These are phyloP conservation scores for Xylaria sp. DNA, from an alignment of 2,329 filamentous ascomycete genomes.

Conservation along the genomic window DNA sequence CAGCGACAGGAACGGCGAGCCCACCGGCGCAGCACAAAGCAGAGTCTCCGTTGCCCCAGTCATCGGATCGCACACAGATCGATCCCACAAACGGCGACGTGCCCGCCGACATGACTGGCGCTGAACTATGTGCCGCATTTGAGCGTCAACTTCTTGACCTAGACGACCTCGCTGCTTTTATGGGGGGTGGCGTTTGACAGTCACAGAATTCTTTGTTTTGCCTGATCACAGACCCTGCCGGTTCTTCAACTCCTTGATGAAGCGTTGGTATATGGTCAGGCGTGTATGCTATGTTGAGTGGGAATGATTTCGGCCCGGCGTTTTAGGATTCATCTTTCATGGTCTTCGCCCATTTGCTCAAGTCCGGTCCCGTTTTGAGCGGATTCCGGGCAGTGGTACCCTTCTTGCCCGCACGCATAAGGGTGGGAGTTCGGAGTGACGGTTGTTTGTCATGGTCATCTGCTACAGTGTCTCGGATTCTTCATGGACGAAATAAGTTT, in stretches of 20 bases:
- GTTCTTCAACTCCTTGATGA: neutral
- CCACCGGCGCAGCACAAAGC: conserved; percentile 55
- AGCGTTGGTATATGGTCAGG: neutral
- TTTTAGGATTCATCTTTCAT: conserved; percentile 24
- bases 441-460: conserved; percentile 14
- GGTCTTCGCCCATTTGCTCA: neutral
- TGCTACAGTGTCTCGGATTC: neutral
- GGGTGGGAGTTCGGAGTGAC: conserved; percentile 24
- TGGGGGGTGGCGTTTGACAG: conserved; percentile 67
- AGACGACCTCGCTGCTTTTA: conserved; percentile 70
- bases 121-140: conserved; percentile 67
- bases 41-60: conserved; percentile 49
- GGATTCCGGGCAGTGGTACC: neutral
- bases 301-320: conserved; percentile 26
- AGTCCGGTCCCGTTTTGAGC: conserved; percentile 18
- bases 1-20: conserved; percentile 58
- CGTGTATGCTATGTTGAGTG: conserved; percentile 31
- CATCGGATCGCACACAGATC: conserved; percentile 42
- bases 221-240: conserved; percentile 7
- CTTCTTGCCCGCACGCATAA: neutral
- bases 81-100: conserved; percentile 44
- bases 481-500: conserved; percentile 7
- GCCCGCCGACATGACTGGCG: conserved; percentile 64
- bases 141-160: conserved; percentile 69
- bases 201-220: neutral